Conservation (phyloP, 345 rosid genomes). For the Punica granatum region DNA sequence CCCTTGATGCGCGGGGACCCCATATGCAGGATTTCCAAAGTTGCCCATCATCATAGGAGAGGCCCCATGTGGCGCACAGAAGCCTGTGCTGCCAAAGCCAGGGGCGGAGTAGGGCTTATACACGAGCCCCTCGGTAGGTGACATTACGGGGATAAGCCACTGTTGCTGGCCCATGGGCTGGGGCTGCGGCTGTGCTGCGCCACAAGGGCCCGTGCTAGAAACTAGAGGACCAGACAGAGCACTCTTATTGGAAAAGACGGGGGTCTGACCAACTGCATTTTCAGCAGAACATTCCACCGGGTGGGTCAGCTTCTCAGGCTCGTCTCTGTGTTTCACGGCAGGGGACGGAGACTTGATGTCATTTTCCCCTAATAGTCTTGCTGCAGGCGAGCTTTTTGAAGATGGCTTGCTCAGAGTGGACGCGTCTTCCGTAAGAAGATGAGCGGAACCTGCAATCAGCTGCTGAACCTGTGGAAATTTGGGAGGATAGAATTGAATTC, state of each 20-base stretch:
- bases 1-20: conserved; percentile 37
- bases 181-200: conserved; percentile 4
- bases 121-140: conserved; percentile 84
- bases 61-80: conserved; percentile 42
- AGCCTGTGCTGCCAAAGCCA: conserved; percentile 36
- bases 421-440: conserved; percentile 49
- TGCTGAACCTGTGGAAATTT: conserved; percentile 52
- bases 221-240: conserved; percentile 5
- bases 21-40: conserved; percentile 35
- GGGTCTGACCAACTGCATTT: conserved; percentile 42
- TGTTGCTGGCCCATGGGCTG: conserved; percentile 26
- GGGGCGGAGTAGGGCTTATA: conserved; percentile 71
- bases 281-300: conserved; percentile 49
- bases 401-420: conserved; percentile 35
- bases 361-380: conserved; percentile 35
- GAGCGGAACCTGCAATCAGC: conserved; percentile 67
- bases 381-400: conserved; percentile 31
- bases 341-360: conserved; percentile 31
- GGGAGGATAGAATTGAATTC: conserved; percentile 5
- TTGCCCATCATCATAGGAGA: conserved; percentile 34
- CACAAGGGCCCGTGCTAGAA: conserved; percentile 22
- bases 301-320: conserved; percentile 29
- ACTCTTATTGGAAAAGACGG: conserved; percentile 26
- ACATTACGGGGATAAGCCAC: conserved; percentile 84
- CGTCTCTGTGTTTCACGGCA: conserved; percentile 24